Evolutionary conservation across 2,329 filamentous ascomycete genomes (phyloP).

Genomic region (Neonectria neomacrospora): DNA sequence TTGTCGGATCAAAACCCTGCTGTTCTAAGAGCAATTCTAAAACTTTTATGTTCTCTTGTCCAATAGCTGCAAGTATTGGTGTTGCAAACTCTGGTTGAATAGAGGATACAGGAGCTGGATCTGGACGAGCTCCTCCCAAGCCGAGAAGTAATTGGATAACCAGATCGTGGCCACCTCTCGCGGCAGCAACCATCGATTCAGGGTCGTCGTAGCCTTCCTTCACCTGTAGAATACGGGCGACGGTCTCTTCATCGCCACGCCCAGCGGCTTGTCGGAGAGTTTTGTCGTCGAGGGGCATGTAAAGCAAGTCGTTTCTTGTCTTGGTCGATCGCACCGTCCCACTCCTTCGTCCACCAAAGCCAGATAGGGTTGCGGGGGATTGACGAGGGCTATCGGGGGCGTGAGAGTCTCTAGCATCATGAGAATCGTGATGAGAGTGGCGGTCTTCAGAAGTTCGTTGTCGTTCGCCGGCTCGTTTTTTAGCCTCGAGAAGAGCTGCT

Average conservation of each 20-base stretch:
- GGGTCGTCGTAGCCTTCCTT: constrained; percentile 76
- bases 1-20: constrained; percentile 82
- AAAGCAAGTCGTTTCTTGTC: constrained; percentile 71
- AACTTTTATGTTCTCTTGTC: constrained; percentile 86
- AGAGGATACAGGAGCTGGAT: constrained; percentile 73
- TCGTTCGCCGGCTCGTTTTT: constrained; percentile 64
- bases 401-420: constrained; percentile 63
- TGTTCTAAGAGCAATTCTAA: constrained; percentile 83
- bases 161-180: constrained; percentile 89
- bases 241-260: constrained; percentile 70
- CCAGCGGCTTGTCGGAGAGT: constrained; percentile 70
- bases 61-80: constrained; percentile 93
- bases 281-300: constrained; percentile 72
- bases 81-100: constrained; percentile 80
- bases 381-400: constrained; percentile 68
- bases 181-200: constrained; percentile 89
- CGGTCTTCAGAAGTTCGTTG: constrained; percentile 69
- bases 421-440: constrained; percentile 57
- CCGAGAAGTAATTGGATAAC: constrained; percentile 83
- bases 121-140: constrained; percentile 72
- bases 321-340: constrained; percentile 70
- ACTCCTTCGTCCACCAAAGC: constrained; percentile 58
- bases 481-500: constrained; percentile 69
- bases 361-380: constrained; percentile 60
- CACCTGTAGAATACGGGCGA: constrained; percentile 70